phyloP scores from a whole-genome alignment of 2,329 filamentous ascomycete species.

The Trichoderma polysporum region DNA sequence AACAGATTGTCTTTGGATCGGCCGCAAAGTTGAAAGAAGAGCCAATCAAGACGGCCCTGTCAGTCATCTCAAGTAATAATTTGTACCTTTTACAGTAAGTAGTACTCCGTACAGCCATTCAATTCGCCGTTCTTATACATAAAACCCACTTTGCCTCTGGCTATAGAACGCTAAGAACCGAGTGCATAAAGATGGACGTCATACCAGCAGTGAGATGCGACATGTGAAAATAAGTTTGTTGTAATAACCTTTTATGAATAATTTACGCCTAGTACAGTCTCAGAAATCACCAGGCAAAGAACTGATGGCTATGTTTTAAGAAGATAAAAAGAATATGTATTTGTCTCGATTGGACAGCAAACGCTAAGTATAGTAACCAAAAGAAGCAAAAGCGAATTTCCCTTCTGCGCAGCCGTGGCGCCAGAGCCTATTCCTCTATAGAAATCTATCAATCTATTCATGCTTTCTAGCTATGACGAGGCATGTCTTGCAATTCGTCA shows the following conservation, averaged over 20 bases:
- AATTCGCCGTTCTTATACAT: background rate
- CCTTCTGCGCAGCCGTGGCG: background rate
- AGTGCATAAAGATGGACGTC: background rate
- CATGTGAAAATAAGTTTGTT: background rate
- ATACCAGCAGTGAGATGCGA: background rate
- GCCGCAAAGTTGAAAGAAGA: background rate
- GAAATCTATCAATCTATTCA: background rate
- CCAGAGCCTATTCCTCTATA: background rate
- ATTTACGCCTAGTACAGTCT: too few relatives aligned
- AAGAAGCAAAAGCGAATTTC: background rate
- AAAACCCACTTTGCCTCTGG: background rate
- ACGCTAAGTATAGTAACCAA: background rate
- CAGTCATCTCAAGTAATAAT: background rate
- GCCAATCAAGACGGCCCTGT: background rate
- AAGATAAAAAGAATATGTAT: background rate
- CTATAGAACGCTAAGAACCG: background rate
- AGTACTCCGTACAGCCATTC: too few relatives aligned
- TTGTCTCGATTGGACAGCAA: background rate
- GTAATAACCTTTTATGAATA: background rate
- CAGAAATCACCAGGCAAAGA: background rate
- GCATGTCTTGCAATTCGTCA: background rate
- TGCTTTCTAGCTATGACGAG: background rate
- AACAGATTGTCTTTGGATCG: background rate
- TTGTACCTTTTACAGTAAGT: too few relatives aligned
- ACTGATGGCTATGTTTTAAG: too few relatives aligned